A percentile compares a stretch with the other conserved stretches of the same genome.
Conservation (phyloP, 2,329 filamentous ascomycete genomes). For the Pseudogymnoascus sp. region DNA sequence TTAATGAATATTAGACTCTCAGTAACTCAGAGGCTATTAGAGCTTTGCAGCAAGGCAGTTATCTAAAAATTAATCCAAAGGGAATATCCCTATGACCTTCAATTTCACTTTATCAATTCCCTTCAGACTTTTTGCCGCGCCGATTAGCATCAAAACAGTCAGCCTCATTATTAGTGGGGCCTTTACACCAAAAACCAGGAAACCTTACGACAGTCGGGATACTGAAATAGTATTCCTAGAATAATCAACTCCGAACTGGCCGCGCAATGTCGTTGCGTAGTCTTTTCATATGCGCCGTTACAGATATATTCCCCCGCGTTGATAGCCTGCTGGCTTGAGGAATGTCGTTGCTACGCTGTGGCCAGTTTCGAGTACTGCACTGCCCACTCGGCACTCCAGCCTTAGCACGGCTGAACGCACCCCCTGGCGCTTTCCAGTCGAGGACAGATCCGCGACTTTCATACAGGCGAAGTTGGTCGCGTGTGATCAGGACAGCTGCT, state of each 20-base stretch:
- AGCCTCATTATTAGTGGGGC: conserved; percentile 8
- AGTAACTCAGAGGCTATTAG: neutral
- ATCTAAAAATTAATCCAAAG: neutral
- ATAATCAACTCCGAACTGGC: conserved; percentile 7
- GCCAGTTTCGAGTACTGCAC: conserved; percentile 3
- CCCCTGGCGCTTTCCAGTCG: conserved; percentile 14
- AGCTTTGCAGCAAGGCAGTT: neutral
- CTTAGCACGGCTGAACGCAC: conserved; percentile 20
- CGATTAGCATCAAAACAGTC: neutral
- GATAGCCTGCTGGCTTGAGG: conserved; percentile 6
- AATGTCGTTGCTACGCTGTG: conserved; percentile 5
- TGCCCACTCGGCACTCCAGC: conserved; percentile 8
- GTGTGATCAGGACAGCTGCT: conserved; percentile 3
- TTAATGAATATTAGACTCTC: neutral
- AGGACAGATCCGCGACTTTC: conserved; percentile 28
- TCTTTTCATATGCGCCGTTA: neutral
- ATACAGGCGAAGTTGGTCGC: neutral
- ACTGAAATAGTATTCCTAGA: neutral
- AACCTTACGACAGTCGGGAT: neutral
- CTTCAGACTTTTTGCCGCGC: neutral
- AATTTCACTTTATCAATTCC: neutral
- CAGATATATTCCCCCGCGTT: neutral
- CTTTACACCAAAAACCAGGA: neutral
- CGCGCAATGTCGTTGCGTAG: conserved; percentile 7
- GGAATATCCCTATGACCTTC: neutral